These are phyloP conservation scores for Colletotrichum sp. DNA, from an alignment of 2,329 filamentous ascomycete genomes.

Conservation along the genomic window DNA sequence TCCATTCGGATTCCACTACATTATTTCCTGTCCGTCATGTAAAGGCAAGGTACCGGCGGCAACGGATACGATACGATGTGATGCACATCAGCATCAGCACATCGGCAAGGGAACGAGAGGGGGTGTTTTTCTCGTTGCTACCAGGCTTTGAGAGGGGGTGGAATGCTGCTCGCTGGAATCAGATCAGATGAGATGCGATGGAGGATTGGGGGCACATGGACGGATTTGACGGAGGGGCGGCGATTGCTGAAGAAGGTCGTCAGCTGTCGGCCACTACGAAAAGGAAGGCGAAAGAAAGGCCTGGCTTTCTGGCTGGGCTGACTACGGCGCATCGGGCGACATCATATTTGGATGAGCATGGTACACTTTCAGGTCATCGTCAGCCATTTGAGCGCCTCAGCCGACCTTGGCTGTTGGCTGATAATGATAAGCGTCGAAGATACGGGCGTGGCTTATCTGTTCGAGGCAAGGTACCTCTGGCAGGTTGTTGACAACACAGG, in stretches of 20 bases:
- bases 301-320: neutral
- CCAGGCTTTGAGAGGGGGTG: neutral
- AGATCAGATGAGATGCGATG: constrained; percentile 8
- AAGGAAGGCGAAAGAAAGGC: neutral
- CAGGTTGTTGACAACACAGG: neutral
- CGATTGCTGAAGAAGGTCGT: neutral
- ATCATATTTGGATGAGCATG: neutral
- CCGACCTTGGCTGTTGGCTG: neutral
- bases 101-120: neutral
- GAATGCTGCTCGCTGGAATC: neutral
- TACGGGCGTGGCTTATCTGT: neutral
- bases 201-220: neutral
- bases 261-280: neutral
- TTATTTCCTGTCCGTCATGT: neutral
- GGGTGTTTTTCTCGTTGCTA: neutral
- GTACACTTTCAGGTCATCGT: neutral
- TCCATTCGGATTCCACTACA: constrained; percentile 8
- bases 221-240: neutral
- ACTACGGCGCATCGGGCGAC: neutral
- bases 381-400: neutral
- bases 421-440: neutral
- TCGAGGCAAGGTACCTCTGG: neutral
- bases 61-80: neutral
- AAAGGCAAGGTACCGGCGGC: neutral
- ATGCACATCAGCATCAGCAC: constrained; percentile 1